These are phyloP conservation scores for Citrus hindsii DNA, from an alignment of 345 rosid genomes.

Conservation along the genomic window DNA sequence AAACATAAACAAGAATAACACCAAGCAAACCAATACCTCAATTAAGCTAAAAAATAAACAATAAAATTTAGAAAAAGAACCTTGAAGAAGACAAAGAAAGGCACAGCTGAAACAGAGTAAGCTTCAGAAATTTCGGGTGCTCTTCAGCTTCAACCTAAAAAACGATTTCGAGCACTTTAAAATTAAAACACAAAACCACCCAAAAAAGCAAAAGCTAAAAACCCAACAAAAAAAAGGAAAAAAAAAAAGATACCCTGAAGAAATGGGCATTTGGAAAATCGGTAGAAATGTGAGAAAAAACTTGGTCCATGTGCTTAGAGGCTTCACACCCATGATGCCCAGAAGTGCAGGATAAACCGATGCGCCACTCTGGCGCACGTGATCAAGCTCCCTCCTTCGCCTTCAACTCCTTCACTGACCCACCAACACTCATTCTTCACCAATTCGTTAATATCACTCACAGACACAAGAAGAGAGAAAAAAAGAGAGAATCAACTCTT, in stretches of 20 bases:
- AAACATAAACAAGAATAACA: not conserved
- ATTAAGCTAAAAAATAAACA: not conserved
- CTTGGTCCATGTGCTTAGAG: constrained; percentile 99
- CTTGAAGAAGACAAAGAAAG: constrained; percentile 86
- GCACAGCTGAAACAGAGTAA: constrained; percentile 83
- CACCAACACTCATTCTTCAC: constrained; percentile 57
- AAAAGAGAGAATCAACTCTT: not conserved
- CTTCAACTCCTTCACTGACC: constrained; percentile 79
- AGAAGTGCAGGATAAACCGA: constrained; percentile 73
- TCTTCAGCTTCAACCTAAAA: constrained; percentile 96
- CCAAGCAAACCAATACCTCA: not conserved
- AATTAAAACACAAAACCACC: too few relatives aligned
- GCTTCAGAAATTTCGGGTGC: constrained; percentile 83
- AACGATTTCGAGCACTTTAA: not conserved
- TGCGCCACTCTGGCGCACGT: constrained; percentile 43
- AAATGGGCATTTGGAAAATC: constrained; percentile 85
- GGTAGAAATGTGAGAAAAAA: constrained; percentile 80
- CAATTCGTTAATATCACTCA: not conserved
- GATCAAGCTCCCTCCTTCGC: constrained; percentile 84
- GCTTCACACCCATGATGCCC: constrained; percentile 99
- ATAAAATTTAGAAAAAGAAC: constrained; percentile 25
- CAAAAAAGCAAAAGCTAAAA: not conserved
- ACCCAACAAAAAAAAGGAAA: not conserved
- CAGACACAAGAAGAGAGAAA: too few relatives aligned
- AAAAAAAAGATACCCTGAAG: constrained; percentile 54